A percentile compares a stretch with the other conserved stretches of the same genome.
Evolutionary conservation across 495 filamentous ascomycete genomes (phyloP).

Genomic region (Bacidia rubella): DNA sequence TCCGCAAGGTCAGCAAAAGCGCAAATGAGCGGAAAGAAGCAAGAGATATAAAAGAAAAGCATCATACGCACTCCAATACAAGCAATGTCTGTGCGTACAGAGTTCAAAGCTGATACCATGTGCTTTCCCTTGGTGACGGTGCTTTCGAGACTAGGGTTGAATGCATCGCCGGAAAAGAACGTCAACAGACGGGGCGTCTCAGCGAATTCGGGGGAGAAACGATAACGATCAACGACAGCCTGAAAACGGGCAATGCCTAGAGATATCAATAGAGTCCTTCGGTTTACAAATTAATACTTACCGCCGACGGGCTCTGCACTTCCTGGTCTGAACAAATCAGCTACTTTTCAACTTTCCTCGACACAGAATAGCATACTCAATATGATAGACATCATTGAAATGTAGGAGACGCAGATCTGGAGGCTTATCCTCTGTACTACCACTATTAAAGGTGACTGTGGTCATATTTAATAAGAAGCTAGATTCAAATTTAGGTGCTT

Average conservation of each 20-base stretch:
- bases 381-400: constrained; percentile 88
- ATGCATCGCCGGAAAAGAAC: constrained; percentile 84
- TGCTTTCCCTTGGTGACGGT: constrained; percentile 77
- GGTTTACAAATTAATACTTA: background rate
- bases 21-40: background rate
- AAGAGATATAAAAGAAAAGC: background rate
- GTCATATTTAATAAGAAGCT: background rate
- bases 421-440: constrained; percentile 12
- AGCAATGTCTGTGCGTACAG: constrained; percentile 58
- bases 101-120: constrained; percentile 81
- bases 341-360: background rate
- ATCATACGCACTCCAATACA: constrained; percentile 54
- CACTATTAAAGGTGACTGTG: background rate
- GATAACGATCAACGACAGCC: constrained; percentile 62
- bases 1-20: constrained; percentile 1
- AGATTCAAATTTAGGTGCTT: too few relatives aligned
- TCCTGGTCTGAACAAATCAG: constrained; percentile 28
- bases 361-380: constrained; percentile 39
- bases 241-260: constrained; percentile 53
- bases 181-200: constrained; percentile 55
- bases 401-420: constrained; percentile 72
- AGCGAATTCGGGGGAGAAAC: constrained; percentile 39
- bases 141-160: constrained; percentile 78
- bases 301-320: constrained; percentile 75
- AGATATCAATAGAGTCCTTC: background rate